Percentiles rank a stretch among this genome's conserved stretches.
phyloP scores from a whole-genome alignment of 176 grass and related monocot species.

The Avena eriantha region DNA sequence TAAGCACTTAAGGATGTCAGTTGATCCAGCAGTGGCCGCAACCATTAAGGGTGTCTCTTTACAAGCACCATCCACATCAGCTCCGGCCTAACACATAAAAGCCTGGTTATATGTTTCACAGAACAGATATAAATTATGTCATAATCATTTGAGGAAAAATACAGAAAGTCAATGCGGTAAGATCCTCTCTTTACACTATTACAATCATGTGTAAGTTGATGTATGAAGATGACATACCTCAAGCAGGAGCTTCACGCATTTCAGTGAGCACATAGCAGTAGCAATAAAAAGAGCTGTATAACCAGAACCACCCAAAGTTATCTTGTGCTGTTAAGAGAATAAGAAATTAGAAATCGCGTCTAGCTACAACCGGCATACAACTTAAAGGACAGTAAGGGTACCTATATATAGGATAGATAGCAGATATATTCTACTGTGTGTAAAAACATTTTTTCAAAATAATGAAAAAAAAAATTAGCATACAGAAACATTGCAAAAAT shows the following conservation, averaged over 20 bases:
- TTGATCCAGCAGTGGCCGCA: slow-evolving; percentile 28
- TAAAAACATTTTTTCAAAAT: slow-evolving; percentile 1
- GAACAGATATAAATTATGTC: background rate
- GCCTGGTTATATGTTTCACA: slow-evolving; percentile 7
- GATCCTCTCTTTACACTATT: background rate
- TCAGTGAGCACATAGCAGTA: background rate
- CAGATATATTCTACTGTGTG: background rate
- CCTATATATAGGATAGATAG: background rate
- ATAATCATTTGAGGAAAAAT: background rate
- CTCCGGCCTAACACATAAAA: slow-evolving; percentile 43
- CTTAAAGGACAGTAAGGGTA: background rate
- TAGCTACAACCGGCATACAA: slow-evolving; percentile 1
- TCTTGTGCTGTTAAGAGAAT: slow-evolving; percentile 21
- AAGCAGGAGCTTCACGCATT: slow-evolving; percentile 10
- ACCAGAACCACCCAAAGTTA: slow-evolving; percentile 15
- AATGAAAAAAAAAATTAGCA: background rate
- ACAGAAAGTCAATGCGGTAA: background rate
- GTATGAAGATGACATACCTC: slow-evolving; percentile 14
- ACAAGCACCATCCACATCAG: slow-evolving; percentile 43
- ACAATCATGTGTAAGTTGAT: slow-evolving; percentile 1
- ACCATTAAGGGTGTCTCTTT: slow-evolving; percentile 27
- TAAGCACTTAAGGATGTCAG: slow-evolving; percentile 44
- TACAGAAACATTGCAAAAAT: background rate
- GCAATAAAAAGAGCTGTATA: slow-evolving; percentile 8
- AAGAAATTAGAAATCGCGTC: background rate